Evolutionary conservation across 129 eudicot genomes (phyloP).

Genomic region (Cynara cardunculus): DNA sequence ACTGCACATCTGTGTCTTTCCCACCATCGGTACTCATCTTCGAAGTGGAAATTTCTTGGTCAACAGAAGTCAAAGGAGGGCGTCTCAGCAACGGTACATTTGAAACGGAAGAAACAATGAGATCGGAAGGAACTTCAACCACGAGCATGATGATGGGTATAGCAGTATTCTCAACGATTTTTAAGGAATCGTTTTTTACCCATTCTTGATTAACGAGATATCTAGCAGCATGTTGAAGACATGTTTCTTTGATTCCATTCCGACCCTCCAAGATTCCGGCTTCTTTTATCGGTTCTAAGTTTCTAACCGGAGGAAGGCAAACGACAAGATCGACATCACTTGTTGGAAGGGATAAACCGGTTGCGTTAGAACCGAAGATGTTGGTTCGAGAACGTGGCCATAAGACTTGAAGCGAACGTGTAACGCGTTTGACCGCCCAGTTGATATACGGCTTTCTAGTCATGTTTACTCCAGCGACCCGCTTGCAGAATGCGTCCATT

Average conservation of each 20-base stretch:
- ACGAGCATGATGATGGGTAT: constrained; percentile 96
- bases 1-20: constrained; percentile 38
- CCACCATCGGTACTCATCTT: constrained; percentile 17
- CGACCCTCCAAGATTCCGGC: constrained; percentile 96
- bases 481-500: constrained; percentile 78
- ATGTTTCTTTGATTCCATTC: constrained; percentile 91
- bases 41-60: constrained; percentile 22
- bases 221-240: constrained; percentile 96
- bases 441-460: constrained; percentile 68
- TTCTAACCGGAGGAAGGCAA: constrained; percentile 92
- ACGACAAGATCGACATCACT: constrained; percentile 98
- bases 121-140: constrained; percentile 79
- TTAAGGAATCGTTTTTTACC: constrained; percentile 93
- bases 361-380: constrained; percentile 86
- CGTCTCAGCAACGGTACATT: constrained; percentile 28
- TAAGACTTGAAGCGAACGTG: constrained; percentile 90
- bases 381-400: constrained; percentile 98
- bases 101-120: constrained; percentile 36
- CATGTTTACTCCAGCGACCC: constrained; percentile 79
- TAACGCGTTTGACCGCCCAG: constrained; percentile 95
- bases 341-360: constrained; percentile 90
- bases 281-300: constrained; percentile 94
- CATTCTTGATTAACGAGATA: constrained; percentile 95
- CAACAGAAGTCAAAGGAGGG: constrained; percentile 29
- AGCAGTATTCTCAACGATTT: constrained; percentile 96